Conservation (phyloP, 2,329 filamentous ascomycete species). For the Pseudogymnoascus sp. region DNA sequence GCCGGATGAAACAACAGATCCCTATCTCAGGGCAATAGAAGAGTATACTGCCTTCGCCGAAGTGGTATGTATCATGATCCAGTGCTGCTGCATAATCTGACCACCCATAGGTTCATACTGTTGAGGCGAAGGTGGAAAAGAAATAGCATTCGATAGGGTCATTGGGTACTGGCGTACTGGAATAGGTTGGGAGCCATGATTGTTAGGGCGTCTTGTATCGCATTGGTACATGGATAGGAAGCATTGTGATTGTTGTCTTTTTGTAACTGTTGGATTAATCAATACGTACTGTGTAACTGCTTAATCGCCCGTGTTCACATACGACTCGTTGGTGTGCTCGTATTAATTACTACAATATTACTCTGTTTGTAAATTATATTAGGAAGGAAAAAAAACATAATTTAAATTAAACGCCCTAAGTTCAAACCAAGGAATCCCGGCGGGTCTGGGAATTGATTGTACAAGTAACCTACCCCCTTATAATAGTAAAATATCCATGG, state of each 20-base stretch:
- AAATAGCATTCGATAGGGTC: background rate
- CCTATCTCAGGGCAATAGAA: conserved; percentile 64
- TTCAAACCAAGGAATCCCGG: background rate
- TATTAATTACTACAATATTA: background rate
- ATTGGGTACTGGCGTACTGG: background rate
- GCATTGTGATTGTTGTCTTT: background rate
- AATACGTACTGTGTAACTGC: background rate
- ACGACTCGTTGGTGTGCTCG: background rate
- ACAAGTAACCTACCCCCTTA: background rate
- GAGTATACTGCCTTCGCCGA: conserved; percentile 75
- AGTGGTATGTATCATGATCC: conserved; percentile 37
- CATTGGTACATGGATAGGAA: background rate
- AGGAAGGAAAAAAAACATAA: no score
- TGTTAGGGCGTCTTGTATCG: background rate
- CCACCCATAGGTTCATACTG: background rate
- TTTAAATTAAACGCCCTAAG: background rate
- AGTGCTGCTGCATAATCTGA: background rate
- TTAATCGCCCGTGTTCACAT: background rate
- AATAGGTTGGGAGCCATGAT: background rate
- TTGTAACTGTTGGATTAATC: background rate
- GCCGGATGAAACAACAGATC: conserved; percentile 54
- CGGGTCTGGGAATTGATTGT: background rate
- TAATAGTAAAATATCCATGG: background rate
- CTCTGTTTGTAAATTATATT: background rate
- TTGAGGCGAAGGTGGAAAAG: background rate